Conservation (phyloP, 495 filamentous ascomycete genomes). For the Darksidea phi region DNA sequence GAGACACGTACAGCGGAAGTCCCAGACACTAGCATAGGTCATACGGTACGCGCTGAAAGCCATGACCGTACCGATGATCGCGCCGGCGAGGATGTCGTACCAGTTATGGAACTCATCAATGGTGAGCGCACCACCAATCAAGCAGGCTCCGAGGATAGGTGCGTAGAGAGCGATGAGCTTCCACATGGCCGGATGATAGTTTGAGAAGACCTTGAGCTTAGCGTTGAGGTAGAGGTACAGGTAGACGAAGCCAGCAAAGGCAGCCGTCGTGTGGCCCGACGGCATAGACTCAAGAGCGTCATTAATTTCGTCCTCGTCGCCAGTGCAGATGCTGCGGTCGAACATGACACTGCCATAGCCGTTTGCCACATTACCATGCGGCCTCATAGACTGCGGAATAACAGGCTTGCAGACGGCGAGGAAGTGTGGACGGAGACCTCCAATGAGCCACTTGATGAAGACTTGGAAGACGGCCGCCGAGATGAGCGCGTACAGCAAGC, state of each 20-base stretch:
- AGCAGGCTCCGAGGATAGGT: slow-evolving; percentile 56
- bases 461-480: slow-evolving; percentile 58
- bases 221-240: slow-evolving; percentile 57
- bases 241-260: slow-evolving; percentile 53
- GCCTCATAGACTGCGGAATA: slow-evolving; percentile 19
- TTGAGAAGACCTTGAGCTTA: slow-evolving; percentile 56
- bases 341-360: slow-evolving; percentile 53
- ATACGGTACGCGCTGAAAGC: slow-evolving; percentile 39
- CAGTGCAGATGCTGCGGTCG: slow-evolving; percentile 52
- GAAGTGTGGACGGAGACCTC: slow-evolving; percentile 55
- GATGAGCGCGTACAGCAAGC: slow-evolving; percentile 60
- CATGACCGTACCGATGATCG: slow-evolving; percentile 38
- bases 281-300: slow-evolving; percentile 53
- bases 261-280: slow-evolving; percentile 56
- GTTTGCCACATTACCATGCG: slow-evolving; percentile 39
- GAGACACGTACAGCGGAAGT: slow-evolving; percentile 25
- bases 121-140: slow-evolving; percentile 60
- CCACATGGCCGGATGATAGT: slow-evolving; percentile 63
- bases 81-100: slow-evolving; percentile 43
- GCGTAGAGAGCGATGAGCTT: slow-evolving; percentile 58
- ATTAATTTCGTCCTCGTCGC: slow-evolving; percentile 47
- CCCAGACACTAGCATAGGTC: slow-evolving; percentile 39
- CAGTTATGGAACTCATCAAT: slow-evolving; percentile 58
- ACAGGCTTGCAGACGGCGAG: slow-evolving; percentile 52
- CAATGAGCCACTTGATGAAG: slow-evolving; percentile 54